Base-by-base conservation (phyloP, 352 stramenopile genomes). In the Aphanomyces cochlioides region DNA sequence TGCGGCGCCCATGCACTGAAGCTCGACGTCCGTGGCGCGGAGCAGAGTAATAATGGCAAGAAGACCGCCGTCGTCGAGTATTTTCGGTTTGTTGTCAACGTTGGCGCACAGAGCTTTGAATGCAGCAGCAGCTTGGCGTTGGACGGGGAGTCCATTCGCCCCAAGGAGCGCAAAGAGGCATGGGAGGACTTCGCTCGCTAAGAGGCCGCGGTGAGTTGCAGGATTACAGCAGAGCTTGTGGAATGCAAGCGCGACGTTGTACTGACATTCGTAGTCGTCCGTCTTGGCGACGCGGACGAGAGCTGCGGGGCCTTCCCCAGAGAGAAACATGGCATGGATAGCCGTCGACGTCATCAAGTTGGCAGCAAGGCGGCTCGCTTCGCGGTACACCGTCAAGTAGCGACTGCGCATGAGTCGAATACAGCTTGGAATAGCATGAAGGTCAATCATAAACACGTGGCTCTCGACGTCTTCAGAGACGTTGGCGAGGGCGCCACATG, bases 61-160 rank as follows among this genome's bases (percentile, higher is more conserved):
- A 8, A 98, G 78, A 1, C 84, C 90, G 40, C 94, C 94, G 56
- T 92, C 88, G 63, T 96, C 90, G 2, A 87, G 80, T 17, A 98
- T 83, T 15, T 74, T 86, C 21, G 92, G 72, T 67, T 98, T 98
- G 79, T 96, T 96, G 3, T 96, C 86, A 61, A 88, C 89, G 75
- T 96, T 96, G 28, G 85, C 84, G 17, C 89, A 84, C 54, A 99
- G 69, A 59, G 96, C 95, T 76, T 96, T 94, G 56, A 99, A 75
- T n/a, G 90, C 90, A 5, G 89, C 85, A 0, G 90, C 93, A 28
- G 93, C 90, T 74, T 98, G 93, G 37, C 88, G 78, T 63, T 90
- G 89, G 34, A 97, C 82, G 60, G 91, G 79, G 53, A 90, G 69
- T 1, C 89, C 87, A 3, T 81, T 77, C 34, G 81, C 76, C n/a